Evolutionary conservation across 257 asterid genomes (phyloP), one percentile per base, ranked within the genome.

Genomic region (Rubia yunnanensis): DNA sequence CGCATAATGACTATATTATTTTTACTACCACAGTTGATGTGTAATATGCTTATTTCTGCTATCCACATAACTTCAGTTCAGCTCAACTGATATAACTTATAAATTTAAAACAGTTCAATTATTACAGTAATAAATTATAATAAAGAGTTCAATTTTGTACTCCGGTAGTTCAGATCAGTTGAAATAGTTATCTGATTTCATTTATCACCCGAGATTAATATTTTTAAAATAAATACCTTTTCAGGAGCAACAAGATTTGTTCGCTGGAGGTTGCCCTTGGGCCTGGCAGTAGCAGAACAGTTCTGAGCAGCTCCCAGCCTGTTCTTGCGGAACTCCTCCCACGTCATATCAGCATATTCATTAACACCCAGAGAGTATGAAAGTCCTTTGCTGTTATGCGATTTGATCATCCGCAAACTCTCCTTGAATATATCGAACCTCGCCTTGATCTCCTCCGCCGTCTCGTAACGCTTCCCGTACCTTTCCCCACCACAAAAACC

Each of bases 301-400:
- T 94, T 90, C 72, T 94, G 97, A 75, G 99, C 85, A 59, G 96
- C 99, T 70, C 99, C 99, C 73, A 94, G 63, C 68, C 67, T 79
- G 44, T 88, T 86, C 65, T 60, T 80, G 8, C 76, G 85, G 85
- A 94, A 94, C 81, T 94, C 99, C 1, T 88, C 92, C 99, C 99
- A 94, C 18, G 96, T 88, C 94, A 90, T 27, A 73, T 94, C 99
- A 72, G 95, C 55, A 76, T 88, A 94, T 80, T 75, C 95, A 64
- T 89, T 89, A 8, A 92, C 79, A 18, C 87, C 95, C 78, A 89
- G 84, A 54, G 88, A 80, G 63, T 87, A 92, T 7, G 97, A 83
- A 14, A 86, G 88, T 56, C 88, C 91, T 75, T 87, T 89, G 70
- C 63, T 84, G 80, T 92, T 92, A 80, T 92, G 97, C 65, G 96